These are phyloP conservation scores for Claviceps sp. DNA, from an alignment of 2,329 filamentous ascomycete genomes.

Conservation along the genomic window DNA sequence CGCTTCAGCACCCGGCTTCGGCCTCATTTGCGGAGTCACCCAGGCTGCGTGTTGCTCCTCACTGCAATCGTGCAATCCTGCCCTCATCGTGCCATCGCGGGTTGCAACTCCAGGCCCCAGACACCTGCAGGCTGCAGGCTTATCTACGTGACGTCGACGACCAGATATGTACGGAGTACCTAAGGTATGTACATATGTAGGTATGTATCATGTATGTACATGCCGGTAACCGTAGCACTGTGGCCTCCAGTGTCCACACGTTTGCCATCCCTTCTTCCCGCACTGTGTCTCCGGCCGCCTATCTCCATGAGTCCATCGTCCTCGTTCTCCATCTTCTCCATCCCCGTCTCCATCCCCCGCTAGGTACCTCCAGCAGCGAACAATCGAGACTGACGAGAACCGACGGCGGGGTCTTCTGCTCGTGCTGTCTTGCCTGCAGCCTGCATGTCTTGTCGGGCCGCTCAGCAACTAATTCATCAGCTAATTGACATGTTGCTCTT, in stretches of 20 bases:
- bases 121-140: background rate
- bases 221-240: background rate
- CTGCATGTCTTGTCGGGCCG: too few species aligned
- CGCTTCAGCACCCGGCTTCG: background rate
- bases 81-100: background rate
- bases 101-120: background rate
- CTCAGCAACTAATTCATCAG: too few species aligned
- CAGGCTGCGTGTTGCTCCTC: background rate
- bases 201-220: background rate
- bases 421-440: too few species aligned
- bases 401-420: too few species aligned
- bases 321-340: background rate
- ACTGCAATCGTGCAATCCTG: background rate
- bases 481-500: too few species aligned
- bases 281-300: background rate
- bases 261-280: background rate
- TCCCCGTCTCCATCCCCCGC: background rate
- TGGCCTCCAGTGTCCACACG: background rate
- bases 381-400: too few species aligned
- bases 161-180: background rate
- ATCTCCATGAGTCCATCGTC: background rate
- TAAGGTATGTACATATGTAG: too few species aligned
- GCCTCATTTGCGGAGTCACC: slow-evolving; percentile 7
- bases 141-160: background rate
- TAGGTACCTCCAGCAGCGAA: too few species aligned